Evolutionary conservation across 108 stramenopile species (phyloP), one percentile per base, ranked within the genome.

Genomic region (Nannochloropsis salina): DNA sequence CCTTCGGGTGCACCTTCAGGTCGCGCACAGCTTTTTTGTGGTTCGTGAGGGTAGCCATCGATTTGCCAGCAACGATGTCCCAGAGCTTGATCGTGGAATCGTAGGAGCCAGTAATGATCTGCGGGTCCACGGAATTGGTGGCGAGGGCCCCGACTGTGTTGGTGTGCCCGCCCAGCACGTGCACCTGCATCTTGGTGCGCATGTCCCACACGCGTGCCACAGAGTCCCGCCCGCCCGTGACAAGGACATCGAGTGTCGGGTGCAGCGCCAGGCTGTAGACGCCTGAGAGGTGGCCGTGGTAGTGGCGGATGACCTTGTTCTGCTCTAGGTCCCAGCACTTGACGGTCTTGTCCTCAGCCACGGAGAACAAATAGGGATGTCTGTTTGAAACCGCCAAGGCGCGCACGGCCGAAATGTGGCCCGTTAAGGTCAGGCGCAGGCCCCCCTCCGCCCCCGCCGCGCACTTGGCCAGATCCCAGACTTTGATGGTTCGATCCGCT

Each of bases 251-350:
- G 43, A 99, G 89, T 18, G 96, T 97, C 8, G 99, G 99, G 92
- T 99, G 99, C 43, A 99, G 85, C 12, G 94, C 91, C 42, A 98
- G 87, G 80, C 91, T 93, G 91, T 97, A 98, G 21, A 99, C 96
- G 9, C 98, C 98, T 22, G 91, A 92, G 84, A 99, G 92, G 90
- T 99, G 99, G 5, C 99, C 99, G 86, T 99, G 98, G 91, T 99
- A 99, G 90, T 99, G 97, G 10, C 99, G 92, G 82, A 99, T 95
- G 9, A 99, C 98, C 87, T 97, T 96, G 92, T 99, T 99, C 45
- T 95, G 96, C 92, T 99, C 98, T 82, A 99, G 91, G 91, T 99
- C 99, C 99, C 99, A 99, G 91, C 98, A 99, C 90, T 95, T 95
- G 41, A 98, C 97, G 91, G 94, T 93, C 87, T 99, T 99, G 87